These are phyloP conservation scores for Hawksworthiomyces lignivorus DNA, from an alignment of 2,329 filamentous ascomycete species.

Conservation along the genomic window DNA sequence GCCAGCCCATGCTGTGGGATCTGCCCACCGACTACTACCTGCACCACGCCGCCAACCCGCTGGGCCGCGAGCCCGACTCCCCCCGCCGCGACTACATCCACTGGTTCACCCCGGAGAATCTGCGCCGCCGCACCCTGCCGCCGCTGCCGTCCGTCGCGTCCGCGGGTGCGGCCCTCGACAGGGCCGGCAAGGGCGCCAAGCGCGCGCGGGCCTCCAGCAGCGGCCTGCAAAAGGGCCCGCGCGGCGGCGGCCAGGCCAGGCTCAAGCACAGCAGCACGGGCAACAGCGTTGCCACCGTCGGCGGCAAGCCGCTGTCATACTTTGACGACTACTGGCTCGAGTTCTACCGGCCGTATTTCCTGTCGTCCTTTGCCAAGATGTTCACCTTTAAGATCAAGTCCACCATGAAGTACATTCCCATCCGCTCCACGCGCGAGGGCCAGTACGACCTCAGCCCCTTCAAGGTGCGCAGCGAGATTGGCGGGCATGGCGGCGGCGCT, in stretches of 20 bases:
- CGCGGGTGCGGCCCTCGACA: constrained; percentile 40
- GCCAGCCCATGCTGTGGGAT: constrained; percentile 95
- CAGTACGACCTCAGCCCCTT: constrained; percentile 86
- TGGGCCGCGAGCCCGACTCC: constrained; percentile 49
- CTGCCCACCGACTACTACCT: constrained; percentile 91
- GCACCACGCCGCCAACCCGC: constrained; percentile 77
- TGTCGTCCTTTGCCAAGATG: constrained; percentile 87
- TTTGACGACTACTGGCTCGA: constrained; percentile 97
- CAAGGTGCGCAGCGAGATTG: constrained; percentile 57
- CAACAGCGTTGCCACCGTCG: constrained; percentile 20
- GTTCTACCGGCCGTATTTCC: constrained; percentile 81
- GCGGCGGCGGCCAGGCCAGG: not conserved
- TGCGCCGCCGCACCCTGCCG: constrained; percentile 57
- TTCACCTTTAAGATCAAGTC: constrained; percentile 91
- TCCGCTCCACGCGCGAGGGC: constrained; percentile 63
- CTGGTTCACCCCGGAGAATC: constrained; percentile 73
- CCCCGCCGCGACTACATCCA: constrained; percentile 62
- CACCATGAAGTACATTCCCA: constrained; percentile 73
- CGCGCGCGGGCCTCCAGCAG: too few relatives aligned
- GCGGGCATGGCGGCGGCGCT: not conserved
- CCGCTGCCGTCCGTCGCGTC: constrained; percentile 23
- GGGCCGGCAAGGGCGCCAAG: not conserved
- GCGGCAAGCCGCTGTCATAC: constrained; percentile 43
- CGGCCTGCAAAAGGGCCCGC: not conserved
- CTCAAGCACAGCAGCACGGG: not conserved